Base-by-base conservation (phyloP, 306 rosid genomes). In the Lathyrus aphaca region DNA sequence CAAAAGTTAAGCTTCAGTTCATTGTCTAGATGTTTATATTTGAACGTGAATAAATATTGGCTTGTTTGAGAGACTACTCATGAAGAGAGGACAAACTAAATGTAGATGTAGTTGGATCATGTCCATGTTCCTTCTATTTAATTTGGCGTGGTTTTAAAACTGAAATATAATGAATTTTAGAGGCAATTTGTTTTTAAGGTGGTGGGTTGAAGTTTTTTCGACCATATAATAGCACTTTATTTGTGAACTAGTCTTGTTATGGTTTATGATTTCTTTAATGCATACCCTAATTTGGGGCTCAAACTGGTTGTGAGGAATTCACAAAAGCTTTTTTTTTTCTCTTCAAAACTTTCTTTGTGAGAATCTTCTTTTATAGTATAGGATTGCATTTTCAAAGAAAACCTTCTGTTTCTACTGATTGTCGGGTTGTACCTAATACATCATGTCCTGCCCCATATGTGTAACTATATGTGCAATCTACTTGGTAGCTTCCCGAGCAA, bases 41-140 rank as follows among this genome's bases (percentile, higher is more conserved):
- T 64, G 57, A 23, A 68, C 38, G 29, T 66, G n/a, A 38, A 40
- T 43, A 23, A 23, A 37, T 60, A 49, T 68, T 61, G 48, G 58
- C 43, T 29, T 61, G 37, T 54, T 43, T 64, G 44, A 35, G 60
- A 44, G 61, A 32, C n/a, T 37, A n/a, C n/a, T n/a, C 39, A 9
- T 39, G 13, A 62, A 29, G 53, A 50, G 62, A 72, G 29, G 53
- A 48, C 39, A 57, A 56, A 58, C 59, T 42, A 25, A 16, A 43
- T 17, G 43, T 54, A 51, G 32, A 19, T 19, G 10, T 35, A 10
- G 3, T 35, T 7, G 10, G 39, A 7, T 35, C 39, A 35, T 35
- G 39, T 35, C 1, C 39, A 7, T 35, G 39, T 63, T 55, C 17
- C 21, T 53, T 62, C 2, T 61, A 30, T 53, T 53, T 60, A 15